Percentiles rank a stretch among this genome's conserved stretches.
Evolutionary conservation across 1,139 yeast species (phyloP).

Genomic region (Sugiyamaella pinicola): DNA sequence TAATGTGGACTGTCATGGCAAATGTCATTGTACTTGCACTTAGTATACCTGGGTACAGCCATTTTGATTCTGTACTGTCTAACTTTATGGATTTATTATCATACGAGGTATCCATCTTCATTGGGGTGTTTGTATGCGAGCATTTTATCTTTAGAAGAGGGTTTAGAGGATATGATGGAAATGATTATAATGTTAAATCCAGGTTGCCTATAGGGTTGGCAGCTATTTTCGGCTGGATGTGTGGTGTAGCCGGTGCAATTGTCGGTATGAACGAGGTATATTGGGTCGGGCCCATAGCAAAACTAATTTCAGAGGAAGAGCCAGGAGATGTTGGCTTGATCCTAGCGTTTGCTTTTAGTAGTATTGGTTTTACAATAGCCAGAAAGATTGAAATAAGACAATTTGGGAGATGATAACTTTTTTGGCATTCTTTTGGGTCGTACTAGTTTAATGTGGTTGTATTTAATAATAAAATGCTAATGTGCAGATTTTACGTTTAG

Average conservation of each 20-base stretch:
- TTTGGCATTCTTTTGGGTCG: not conserved
- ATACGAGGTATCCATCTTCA: conserved; percentile 88
- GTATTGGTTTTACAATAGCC: conserved; percentile 16
- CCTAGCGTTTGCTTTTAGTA: conserved; percentile 65
- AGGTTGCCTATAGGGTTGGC: conserved; percentile 65
- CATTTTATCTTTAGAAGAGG: conserved; percentile 68
- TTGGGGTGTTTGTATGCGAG: conserved; percentile 70
- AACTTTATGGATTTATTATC: conserved; percentile 79
- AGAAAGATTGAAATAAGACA: conserved; percentile 16
- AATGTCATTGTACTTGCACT: conserved; percentile 57
- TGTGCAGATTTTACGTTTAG: too few species aligned
- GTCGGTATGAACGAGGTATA: conserved; percentile 80
- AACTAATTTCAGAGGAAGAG: conserved; percentile 48
- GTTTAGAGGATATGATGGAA: conserved; percentile 31
- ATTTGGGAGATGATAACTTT: conserved; percentile 8
- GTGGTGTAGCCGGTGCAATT: conserved; percentile 74
- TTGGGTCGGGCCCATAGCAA: conserved; percentile 73
- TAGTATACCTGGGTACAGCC: conserved; percentile 21
- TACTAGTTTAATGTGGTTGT: not conserved
- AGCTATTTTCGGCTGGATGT: conserved; percentile 57
- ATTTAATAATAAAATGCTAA: too few species aligned
- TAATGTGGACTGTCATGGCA: conserved; percentile 56
- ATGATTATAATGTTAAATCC: conserved; percentile 57
- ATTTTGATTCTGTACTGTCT: conserved; percentile 59
- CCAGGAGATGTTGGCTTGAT: conserved; percentile 86